Conservation (phyloP, 2,329 filamentous ascomycete genomes). For the Colletotrichum plurivorum region DNA sequence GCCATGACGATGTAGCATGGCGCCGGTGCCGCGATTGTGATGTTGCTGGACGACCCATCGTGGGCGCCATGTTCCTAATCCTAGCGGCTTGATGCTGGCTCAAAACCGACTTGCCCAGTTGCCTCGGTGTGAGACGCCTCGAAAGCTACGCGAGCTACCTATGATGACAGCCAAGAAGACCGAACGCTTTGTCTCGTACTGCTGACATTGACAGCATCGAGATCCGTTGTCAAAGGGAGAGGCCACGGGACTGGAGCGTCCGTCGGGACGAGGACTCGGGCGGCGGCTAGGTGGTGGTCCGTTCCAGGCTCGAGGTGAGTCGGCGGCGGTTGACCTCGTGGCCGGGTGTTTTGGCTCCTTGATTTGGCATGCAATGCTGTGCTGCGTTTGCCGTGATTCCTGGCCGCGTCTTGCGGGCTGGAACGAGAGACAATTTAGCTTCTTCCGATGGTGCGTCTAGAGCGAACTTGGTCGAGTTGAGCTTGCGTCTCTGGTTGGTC, state of each 20-base stretch:
- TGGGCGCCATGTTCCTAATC: not conserved
- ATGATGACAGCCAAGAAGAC: not conserved
- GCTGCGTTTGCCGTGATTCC: not conserved
- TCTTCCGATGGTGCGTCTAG: constrained; percentile 14
- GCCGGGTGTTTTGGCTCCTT: constrained; percentile 7
- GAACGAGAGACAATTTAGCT: constrained; percentile 9
- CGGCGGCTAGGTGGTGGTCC: constrained; percentile 6
- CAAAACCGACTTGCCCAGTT: not conserved
- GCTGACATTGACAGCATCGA: not conserved
- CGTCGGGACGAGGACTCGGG: constrained; percentile 5
- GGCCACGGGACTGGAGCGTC: not conserved
- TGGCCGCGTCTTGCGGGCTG: not conserved
- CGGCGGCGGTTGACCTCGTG: constrained; percentile 35
- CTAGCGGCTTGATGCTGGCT: not conserved
- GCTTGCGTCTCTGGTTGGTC: not conserved
- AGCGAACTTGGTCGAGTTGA: not conserved
- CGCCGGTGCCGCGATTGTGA: constrained; percentile 2
- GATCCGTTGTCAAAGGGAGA: not conserved
- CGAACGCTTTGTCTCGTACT: not conserved
- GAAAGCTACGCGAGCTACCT: not conserved
- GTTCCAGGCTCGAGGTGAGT: constrained; percentile 1
- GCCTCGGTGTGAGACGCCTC: not conserved
- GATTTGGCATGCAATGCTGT: not conserved
- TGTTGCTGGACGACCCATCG: not conserved
- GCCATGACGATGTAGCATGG: constrained; percentile 1